Conservation (phyloP, 1,284 basidiomycete species). For the Waitea zeae region DNA sequence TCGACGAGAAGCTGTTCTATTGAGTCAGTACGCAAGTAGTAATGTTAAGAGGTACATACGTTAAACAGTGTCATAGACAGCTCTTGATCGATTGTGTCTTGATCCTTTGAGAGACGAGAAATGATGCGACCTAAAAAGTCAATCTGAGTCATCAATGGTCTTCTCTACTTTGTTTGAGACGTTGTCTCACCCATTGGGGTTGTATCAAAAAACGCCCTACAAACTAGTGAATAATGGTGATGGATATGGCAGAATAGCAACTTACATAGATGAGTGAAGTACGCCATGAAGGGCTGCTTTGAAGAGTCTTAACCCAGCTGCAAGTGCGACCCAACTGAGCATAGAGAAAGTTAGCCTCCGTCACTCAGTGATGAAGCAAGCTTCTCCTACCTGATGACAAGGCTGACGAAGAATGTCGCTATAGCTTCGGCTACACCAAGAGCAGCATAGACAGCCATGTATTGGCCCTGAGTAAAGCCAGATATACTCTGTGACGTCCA, state of each 20-base stretch:
- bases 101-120: constrained; percentile 45
- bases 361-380: too few relatives aligned
- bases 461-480: constrained; percentile 37
- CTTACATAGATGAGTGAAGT: constrained; percentile 46
- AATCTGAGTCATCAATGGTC: neutral
- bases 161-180: too few relatives aligned
- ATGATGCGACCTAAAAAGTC: constrained; percentile 28
- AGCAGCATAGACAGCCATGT: constrained; percentile 54
- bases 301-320: constrained; percentile 46
- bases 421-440: constrained; percentile 40
- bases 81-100: constrained; percentile 36
- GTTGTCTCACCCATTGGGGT: constrained; percentile 57
- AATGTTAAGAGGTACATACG: constrained; percentile 7
- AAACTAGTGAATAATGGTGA: too few relatives aligned
- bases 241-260: too few relatives aligned
- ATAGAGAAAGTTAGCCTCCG: too few relatives aligned
- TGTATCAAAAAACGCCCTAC: constrained; percentile 75
- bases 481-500: constrained; percentile 19
- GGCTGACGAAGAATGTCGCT: constrained; percentile 35
- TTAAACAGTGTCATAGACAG: constrained; percentile 21
- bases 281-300: constrained; percentile 35
- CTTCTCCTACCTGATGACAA: constrained; percentile 34
- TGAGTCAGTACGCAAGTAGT: constrained; percentile 8
- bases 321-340: too few relatives aligned
- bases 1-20: neutral